Evolutionary conservation across 139 green algal genomes (phyloP).

Genomic region (Chlamydomonas eustigma): DNA sequence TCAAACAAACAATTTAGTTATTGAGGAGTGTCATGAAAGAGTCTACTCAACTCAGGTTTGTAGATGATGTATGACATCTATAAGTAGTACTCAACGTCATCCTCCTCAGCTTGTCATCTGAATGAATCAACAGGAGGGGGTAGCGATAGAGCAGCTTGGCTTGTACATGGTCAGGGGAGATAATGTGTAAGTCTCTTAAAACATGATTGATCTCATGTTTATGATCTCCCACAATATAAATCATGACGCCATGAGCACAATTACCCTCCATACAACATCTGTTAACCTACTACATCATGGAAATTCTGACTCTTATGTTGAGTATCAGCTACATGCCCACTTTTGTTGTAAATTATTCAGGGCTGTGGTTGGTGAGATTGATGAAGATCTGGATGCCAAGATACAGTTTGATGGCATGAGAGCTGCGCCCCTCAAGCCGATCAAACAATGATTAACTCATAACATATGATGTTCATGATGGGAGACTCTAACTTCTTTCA

Average conservation of each 20-base stretch:
- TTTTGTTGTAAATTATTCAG: no score
- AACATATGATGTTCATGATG: no score
- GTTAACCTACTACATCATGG: no score
- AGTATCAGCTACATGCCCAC: no score
- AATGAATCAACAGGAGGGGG: constrained; percentile 74
- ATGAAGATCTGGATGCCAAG: constrained; percentile 77
- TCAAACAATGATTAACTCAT: constrained; percentile 56
- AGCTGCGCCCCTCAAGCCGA: constrained; percentile 72
- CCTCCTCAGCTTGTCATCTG: no score
- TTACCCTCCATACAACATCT: no score
- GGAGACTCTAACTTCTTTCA: no score
- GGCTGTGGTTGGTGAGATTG: constrained; percentile 89
- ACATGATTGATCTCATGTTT: no score
- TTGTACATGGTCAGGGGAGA: constrained; percentile 93
- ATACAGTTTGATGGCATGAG: constrained; percentile 50
- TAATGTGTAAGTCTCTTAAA: constrained; percentile 92
- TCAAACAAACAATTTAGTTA: constrained; percentile 89
- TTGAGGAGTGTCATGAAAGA: constrained; percentile 89
- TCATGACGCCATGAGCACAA: no score
- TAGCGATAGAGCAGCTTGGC: constrained; percentile 81
- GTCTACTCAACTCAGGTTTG: constrained; percentile 79
- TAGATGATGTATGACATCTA: neutral
- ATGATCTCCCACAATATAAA: no score
- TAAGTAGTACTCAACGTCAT: no score
- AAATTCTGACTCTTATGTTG: no score